phyloP scores from a whole-genome alignment of 305 asterid species.

The Plantago coronopus region DNA sequence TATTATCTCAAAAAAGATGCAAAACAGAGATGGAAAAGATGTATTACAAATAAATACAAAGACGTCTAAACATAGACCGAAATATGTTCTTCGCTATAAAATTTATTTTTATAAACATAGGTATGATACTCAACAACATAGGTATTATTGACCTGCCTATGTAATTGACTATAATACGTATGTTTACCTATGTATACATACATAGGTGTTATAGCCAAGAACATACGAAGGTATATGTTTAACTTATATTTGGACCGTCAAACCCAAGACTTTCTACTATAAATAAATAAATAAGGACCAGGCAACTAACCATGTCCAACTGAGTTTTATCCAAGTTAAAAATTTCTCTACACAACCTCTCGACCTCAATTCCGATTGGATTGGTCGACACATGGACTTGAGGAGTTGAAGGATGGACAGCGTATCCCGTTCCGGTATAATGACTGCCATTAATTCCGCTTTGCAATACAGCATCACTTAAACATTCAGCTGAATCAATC shows the following conservation, averaged over 20 bases:
- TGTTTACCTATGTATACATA: too few relatives aligned
- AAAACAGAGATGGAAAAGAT: slow-evolving; percentile 12
- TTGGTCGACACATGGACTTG: slow-evolving; percentile 29
- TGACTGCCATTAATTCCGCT: slow-evolving; percentile 24
- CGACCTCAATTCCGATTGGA: slow-evolving; percentile 51
- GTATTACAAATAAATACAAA: too few relatives aligned
- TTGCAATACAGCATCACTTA: slow-evolving; percentile 35
- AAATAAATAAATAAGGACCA: slow-evolving; percentile 14
- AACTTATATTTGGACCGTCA: too few relatives aligned
- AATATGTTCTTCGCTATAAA: too few relatives aligned
- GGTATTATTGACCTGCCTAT: too few relatives aligned
- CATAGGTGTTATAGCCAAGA: too few relatives aligned
- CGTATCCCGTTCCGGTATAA: slow-evolving; percentile 31
- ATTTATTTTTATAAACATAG: too few relatives aligned
- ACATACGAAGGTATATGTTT: too few relatives aligned
- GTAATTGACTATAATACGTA: too few relatives aligned
- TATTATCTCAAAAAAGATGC: slow-evolving; percentile 6
- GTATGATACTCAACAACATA: too few relatives aligned
- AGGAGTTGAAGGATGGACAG: slow-evolving; percentile 25
- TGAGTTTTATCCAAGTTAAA: slow-evolving; percentile 35
- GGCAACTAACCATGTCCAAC: slow-evolving; percentile 40
- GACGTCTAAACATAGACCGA: too few relatives aligned
- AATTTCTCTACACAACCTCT: slow-evolving; percentile 34
- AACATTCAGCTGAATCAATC: slow-evolving; percentile 27
- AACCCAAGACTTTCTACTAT: too few relatives aligned